Percentiles rank a stretch among this genome's conserved stretches.
Evolutionary conservation across 202 grass and related monocot species (phyloP).

Genomic region (Setaria italica): DNA sequence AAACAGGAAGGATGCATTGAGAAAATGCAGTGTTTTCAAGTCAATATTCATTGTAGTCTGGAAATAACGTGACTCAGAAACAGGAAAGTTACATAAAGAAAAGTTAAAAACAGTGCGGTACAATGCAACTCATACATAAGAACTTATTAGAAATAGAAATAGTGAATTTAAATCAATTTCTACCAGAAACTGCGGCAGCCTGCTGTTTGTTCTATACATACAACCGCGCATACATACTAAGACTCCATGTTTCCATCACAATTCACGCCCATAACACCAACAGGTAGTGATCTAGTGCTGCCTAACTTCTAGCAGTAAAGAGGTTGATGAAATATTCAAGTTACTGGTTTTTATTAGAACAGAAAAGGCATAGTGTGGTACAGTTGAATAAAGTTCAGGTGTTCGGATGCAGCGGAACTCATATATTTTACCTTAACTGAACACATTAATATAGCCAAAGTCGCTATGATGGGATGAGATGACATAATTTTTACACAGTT

Average conservation of each 20-base stretch:
- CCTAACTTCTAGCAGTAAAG: background rate
- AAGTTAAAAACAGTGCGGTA: background rate
- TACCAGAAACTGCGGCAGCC: background rate
- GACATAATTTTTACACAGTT: background rate
- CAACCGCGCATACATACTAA: background rate
- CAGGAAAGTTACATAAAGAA: background rate
- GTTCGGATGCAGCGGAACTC: background rate
- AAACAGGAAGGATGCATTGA: background rate
- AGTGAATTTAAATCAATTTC: background rate
- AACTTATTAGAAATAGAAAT: background rate
- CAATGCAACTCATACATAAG: conserved; percentile 3
- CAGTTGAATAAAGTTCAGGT: background rate
- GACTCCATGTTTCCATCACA: background rate
- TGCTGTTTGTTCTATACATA: background rate
- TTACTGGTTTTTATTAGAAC: background rate
- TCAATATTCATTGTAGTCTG: background rate
- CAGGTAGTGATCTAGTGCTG: background rate
- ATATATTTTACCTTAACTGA: background rate
- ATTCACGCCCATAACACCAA: background rate
- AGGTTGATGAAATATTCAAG: background rate
- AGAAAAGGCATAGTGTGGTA: background rate
- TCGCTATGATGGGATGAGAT: background rate
- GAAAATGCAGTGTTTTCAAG: background rate
- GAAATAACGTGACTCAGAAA: background rate
- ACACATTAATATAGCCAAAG: background rate